Conservation (phyloP, 2,329 filamentous ascomycete species). For the Thielaviopsis musarum region DNA sequence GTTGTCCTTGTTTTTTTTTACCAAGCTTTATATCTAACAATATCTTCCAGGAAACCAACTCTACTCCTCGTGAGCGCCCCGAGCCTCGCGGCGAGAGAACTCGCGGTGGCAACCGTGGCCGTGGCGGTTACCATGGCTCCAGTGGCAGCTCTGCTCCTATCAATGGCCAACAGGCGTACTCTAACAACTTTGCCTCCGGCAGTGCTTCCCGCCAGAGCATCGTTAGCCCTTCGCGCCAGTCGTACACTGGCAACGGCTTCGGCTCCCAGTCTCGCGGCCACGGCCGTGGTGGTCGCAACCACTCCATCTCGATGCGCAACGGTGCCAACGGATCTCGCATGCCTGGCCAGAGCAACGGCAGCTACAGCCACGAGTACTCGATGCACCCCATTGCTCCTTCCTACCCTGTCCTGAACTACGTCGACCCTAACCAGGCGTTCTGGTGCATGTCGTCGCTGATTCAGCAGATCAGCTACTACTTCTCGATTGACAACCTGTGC, state of each 20-base stretch:
- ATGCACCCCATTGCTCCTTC: slow-evolving; percentile 23
- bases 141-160: slow-evolving; percentile 17
- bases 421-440: slow-evolving; percentile 8
- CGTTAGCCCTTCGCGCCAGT: slow-evolving; percentile 11
- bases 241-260: slow-evolving; percentile 9
- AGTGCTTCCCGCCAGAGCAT: slow-evolving; percentile 8
- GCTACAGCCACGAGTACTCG: slow-evolving; percentile 22
- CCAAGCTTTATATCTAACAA: not conserved
- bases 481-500: slow-evolving; percentile 87
- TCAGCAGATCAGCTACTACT: slow-evolving; percentile 71
- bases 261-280: slow-evolving; percentile 6
- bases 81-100: slow-evolving; percentile 26
- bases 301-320: slow-evolving; percentile 25
- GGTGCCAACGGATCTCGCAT: slow-evolving; percentile 18
- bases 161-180: slow-evolving; percentile 8
- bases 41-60: slow-evolving; percentile 5
- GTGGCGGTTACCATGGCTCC: slow-evolving; percentile 25
- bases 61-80: slow-evolving; percentile 13
- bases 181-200: slow-evolving; percentile 4
- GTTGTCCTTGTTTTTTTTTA: not conserved
- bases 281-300: slow-evolving; percentile 15
- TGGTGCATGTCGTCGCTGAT: slow-evolving; percentile 28
- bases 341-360: slow-evolving; percentile 2
- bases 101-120: slow-evolving; percentile 29
- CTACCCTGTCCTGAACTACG: slow-evolving; percentile 16